Base-by-base conservation (phyloP, 2,329 filamentous ascomycete genomes). In the Diaporthe helianthi region DNA sequence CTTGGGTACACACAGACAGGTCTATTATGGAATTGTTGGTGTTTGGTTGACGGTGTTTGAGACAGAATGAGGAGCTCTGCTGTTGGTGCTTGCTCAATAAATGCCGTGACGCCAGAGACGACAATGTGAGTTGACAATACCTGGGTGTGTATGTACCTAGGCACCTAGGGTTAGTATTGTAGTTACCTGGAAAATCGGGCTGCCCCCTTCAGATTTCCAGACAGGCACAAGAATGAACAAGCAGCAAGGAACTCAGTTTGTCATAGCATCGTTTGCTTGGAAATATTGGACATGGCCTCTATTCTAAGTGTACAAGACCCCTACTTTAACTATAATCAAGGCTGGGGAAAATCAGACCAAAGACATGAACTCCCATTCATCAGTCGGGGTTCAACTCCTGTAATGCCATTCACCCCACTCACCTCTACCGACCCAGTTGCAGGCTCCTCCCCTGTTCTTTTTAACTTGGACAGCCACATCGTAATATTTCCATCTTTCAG, bases 81-180 rank as follows among this genome's bases (percentile, higher is more conserved):
- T 41, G 58, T 36, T 19, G 19, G 44, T 63, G 58, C 44, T 63
- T 47, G 19, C 24, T 47, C 26, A 63, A 36, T 47, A 47, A 49
- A 63, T 63, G 58, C 29, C 49, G 58, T 63, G 44, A 63, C 58
- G 29, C 58, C 58, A 63, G 44, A 15, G 36, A 38, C 33, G n/a
- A 24, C 6, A 3, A 19, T 49, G 58, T 61, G 44, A 44, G 58
- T 60, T 17, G 29, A 44, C 22, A 58, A 58, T 58, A 24, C 15
- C 29, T 31, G 9, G 8, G n/a, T n/a, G n/a, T n/a, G n/a, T n/a
- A n/a, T n/a, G n/a, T n/a, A n/a, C n/a, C n/a, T n/a, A n/a, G n/a
- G n/a, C n/a, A n/a, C n/a, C n/a, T 31, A 33, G 9, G 22, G 12
- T 26, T 19, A 4, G 44, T 31, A 24, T 7, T 31, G 41, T 31